Evolutionary conservation across 345 rosid species (phyloP).

Genomic region (Erysimum cheiranthoides): DNA sequence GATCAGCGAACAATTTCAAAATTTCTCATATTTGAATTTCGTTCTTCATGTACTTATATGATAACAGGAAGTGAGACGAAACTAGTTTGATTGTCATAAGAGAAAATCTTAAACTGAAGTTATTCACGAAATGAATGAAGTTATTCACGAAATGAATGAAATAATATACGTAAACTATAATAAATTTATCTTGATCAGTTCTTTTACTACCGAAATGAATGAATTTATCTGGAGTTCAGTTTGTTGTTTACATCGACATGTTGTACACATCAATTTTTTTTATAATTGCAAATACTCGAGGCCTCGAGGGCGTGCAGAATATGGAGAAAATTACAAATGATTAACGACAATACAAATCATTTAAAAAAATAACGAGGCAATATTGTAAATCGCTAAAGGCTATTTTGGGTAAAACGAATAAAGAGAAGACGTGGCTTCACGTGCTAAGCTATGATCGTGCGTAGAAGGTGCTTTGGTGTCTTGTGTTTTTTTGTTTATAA

Average conservation of each 20-base stretch:
- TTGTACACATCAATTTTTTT: background rate
- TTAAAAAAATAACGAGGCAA: no score
- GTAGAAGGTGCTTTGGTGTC: conserved; percentile 31
- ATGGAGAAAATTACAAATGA: conserved; percentile 4
- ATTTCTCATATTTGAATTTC: conserved; percentile 17
- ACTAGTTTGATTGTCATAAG: background rate
- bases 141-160: background rate
- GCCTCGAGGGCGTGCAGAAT: conserved; percentile 20
- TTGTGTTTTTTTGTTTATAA: background rate
- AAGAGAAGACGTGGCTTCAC: conserved; percentile 45
- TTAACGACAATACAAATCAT: background rate
- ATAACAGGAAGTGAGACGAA: background rate
- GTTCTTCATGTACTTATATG: background rate
- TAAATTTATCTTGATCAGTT: background rate
- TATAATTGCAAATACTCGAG: background rate
- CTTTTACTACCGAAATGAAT: background rate
- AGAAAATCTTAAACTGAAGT: background rate
- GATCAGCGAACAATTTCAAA: conserved; percentile 14
- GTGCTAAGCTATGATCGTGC: conserved; percentile 46
- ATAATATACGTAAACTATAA: no score
- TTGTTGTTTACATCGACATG: background rate
- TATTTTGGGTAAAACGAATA: conserved; percentile 20
- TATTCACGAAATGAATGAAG: background rate
- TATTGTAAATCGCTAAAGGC: background rate
- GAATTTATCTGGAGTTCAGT: background rate